Conservation (phyloP, 2,329 filamentous ascomycete species). For the Alternaria postmessia region DNA sequence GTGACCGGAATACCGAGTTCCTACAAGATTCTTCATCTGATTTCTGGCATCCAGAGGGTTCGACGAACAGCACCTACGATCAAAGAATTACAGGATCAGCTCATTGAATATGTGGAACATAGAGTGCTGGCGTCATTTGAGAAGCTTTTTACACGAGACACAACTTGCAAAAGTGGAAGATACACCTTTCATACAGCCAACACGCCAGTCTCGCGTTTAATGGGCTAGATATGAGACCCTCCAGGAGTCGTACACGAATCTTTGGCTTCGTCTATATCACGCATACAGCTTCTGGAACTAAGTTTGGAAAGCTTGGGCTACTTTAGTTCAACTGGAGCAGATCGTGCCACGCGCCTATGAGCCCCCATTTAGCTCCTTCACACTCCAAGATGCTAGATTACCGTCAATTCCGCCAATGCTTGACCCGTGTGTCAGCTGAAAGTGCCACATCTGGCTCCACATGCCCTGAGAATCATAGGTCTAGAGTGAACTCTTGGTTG, state of each 20-base stretch:
- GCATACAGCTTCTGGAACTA: not conserved
- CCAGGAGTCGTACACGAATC: not conserved
- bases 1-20: not conserved
- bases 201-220: not conserved
- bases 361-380: too few relatives aligned
- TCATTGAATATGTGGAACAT: too few relatives aligned
- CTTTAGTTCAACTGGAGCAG: not conserved
- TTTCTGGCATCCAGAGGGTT: not conserved
- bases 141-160: not conserved
- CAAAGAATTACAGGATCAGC: not conserved
- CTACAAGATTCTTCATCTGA: not conserved
- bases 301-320: not conserved
- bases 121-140: too few relatives aligned
- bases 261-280: not conserved
- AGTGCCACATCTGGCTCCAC: not conserved
- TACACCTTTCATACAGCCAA: not conserved
- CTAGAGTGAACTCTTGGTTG: too few relatives aligned
- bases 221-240: not conserved
- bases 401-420: not conserved
- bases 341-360: not conserved
- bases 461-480: not conserved
- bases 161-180: not conserved
- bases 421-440: not conserved
- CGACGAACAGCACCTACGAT: not conserved
- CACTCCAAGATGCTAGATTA: not conserved